These are phyloP conservation scores for Penicillium waksmanii DNA, from an alignment of 495 filamentous ascomycete genomes.

Conservation along the genomic window DNA sequence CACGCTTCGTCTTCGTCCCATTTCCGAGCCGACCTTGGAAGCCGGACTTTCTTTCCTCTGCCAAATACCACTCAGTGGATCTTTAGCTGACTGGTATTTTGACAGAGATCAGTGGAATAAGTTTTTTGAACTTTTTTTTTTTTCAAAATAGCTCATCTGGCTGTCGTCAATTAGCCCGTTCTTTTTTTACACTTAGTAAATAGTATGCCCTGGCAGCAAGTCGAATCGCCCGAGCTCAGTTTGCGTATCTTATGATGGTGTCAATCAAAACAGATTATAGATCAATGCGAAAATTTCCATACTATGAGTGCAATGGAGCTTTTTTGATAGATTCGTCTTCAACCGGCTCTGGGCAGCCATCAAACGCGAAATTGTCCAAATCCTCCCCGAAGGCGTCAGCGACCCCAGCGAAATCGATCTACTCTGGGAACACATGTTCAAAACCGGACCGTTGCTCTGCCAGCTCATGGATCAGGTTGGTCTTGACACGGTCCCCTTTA, in stretches of 20 bases:
- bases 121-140: not conserved
- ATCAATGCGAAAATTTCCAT: too few species aligned
- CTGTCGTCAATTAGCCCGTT: too few species aligned
- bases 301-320: too few species aligned
- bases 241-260: too few species aligned
- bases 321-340: conserved; percentile 48
- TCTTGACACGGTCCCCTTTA: conserved; percentile 39
- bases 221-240: too few species aligned
- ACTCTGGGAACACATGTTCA: conserved; percentile 39
- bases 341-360: conserved; percentile 63
- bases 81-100: not conserved
- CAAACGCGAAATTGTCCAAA: conserved; percentile 55
- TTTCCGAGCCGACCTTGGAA: not conserved
- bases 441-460: conserved; percentile 29
- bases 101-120: not conserved
- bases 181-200: too few species aligned
- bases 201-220: too few species aligned
- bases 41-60: not conserved
- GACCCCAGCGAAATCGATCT: conserved; percentile 52
- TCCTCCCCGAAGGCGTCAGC: conserved; percentile 54
- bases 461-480: conserved; percentile 39
- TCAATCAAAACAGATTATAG: too few species aligned
- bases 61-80: not conserved
- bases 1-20: not conserved
- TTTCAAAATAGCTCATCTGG: not conserved